Base-by-base conservation (phyloP, 805 yeast species). In the Candida schatavii region DNA sequence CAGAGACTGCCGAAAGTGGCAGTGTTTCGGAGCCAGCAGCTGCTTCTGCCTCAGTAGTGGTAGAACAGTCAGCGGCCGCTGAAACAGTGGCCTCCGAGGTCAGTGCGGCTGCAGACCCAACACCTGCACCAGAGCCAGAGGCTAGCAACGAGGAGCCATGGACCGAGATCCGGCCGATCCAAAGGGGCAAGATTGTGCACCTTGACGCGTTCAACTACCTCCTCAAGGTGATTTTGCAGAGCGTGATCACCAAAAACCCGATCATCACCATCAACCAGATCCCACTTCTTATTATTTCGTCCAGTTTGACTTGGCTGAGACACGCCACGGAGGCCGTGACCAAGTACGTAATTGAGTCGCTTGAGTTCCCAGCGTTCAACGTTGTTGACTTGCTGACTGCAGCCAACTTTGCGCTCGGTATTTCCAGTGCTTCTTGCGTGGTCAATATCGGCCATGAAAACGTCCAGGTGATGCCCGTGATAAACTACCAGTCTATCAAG, bases 371-470 rank as follows among this genome's bases (percentile, higher is more conserved):
- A 9, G 91, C 85, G 0, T 78, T 90, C 47, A 74, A 88, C 35
- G 60, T 88, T 5, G 56, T 86, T 29, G 89, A 95, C 35, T 66
- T 75, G 17, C 70, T 89, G 0, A 64, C 88, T 29, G 85, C 88
- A 5, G 67, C 88, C 1, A 69, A 85, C 14, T 89, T 80, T 61
- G 91, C 97, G 0, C 73, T 83, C 57, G 86, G 88, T 3, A 66
- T 75, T 13, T 65, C 80, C 9, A 75, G 81, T 30, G 85, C 81
- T 46, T 75, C 89, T 1, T 66, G 85, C 28, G 85, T 91, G 14
- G 78, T 91, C 32, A 96, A 91, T 60, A 73, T 91, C 36, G 97
- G 97, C 15, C 68, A 70, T 47, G 78, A 81, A 19, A 78, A 83
- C 50, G 79, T 89, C 2, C 96, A 88, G 57, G 71, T 91, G 19